Evolutionary conservation across 2,329 filamentous ascomycete species (phyloP).

Genomic region (Leptographium lundbergii): DNA sequence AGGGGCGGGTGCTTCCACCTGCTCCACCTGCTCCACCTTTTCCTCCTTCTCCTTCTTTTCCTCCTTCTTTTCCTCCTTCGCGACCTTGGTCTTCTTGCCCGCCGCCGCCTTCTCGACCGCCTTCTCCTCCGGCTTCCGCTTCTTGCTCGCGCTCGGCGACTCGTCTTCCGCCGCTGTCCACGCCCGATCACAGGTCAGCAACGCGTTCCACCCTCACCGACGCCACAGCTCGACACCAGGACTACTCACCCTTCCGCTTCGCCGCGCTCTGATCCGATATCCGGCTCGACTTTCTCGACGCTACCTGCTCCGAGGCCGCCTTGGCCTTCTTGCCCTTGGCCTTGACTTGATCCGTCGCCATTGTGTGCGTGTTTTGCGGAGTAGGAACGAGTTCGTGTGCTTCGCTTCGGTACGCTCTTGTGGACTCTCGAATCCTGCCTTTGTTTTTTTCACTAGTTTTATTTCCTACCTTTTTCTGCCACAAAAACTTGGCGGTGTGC

Average conservation of each 20-base stretch:
- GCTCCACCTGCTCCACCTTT: not conserved
- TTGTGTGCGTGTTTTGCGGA: not conserved
- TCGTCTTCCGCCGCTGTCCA: not conserved
- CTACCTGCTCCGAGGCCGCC: not conserved
- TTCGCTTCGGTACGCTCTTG: not conserved
- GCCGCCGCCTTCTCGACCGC: not conserved
- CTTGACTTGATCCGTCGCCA: not conserved
- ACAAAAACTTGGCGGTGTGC: too few species aligned
- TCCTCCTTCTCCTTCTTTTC: not conserved
- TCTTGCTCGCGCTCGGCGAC: not conserved
- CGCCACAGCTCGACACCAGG: too few species aligned
- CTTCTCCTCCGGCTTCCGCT: not conserved
- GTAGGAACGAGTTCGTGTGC: not conserved
- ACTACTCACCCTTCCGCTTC: constrained; percentile 1
- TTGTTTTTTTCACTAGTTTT: not conserved
- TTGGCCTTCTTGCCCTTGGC: not conserved
- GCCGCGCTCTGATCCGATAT: not conserved
- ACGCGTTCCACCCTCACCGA: not conserved
- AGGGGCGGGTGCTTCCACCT: not conserved
- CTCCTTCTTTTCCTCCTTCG: not conserved
- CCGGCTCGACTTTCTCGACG: not conserved
- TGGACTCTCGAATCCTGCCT: not conserved
- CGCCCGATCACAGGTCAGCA: not conserved
- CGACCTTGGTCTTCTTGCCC: not conserved
- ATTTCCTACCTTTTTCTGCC: not conserved